These are phyloP conservation scores for Auxenochlorella pyrenoidosa DNA, from an alignment of 139 green algal species.

Conservation along the genomic window DNA sequence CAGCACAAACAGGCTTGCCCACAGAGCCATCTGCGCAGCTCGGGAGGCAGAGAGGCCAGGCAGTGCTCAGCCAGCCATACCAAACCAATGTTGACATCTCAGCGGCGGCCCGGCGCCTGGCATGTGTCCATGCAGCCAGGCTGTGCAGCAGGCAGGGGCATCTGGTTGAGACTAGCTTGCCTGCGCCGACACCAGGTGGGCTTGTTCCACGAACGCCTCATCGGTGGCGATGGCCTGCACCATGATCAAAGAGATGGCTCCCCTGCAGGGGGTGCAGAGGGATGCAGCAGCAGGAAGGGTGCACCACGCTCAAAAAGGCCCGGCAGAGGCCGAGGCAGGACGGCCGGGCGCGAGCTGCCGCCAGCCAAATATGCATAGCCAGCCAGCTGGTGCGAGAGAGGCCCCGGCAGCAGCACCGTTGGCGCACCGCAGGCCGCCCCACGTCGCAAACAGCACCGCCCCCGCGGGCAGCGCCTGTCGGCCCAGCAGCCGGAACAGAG, in stretches of 20 bases:
- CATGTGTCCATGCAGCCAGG: too few relatives aligned
- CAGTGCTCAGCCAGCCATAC: not conserved
- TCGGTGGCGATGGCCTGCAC: constrained; percentile 30
- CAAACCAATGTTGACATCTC: too few relatives aligned
- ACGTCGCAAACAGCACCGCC: constrained; percentile 64
- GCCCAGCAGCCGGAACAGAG: constrained; percentile 32
- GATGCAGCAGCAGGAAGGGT: too few relatives aligned
- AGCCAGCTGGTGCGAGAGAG: not conserved
- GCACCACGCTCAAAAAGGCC: too few relatives aligned
- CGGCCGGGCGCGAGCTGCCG: too few relatives aligned
- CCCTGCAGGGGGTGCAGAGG: constrained; percentile 37
- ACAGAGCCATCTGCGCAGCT: constrained; percentile 68
- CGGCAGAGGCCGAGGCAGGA: too few relatives aligned
- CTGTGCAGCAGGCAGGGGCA: too few relatives aligned
- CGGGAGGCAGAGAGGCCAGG: not conserved
- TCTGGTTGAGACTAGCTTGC: too few relatives aligned
- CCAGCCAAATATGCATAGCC: too few relatives aligned
- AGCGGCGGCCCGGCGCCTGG: too few relatives aligned
- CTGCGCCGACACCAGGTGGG: constrained; percentile 21
- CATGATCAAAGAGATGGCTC: constrained; percentile 86
- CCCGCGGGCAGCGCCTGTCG: constrained; percentile 2
- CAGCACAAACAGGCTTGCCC: constrained; percentile 82
- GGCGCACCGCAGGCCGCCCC: constrained; percentile 62
- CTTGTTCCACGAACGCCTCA: not conserved
- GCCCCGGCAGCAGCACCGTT: not conserved